Percentiles rank a stretch among this genome's conserved stretches.
phyloP scores from a whole-genome alignment of 345 rosid genomes.

The Gossypium australe region DNA sequence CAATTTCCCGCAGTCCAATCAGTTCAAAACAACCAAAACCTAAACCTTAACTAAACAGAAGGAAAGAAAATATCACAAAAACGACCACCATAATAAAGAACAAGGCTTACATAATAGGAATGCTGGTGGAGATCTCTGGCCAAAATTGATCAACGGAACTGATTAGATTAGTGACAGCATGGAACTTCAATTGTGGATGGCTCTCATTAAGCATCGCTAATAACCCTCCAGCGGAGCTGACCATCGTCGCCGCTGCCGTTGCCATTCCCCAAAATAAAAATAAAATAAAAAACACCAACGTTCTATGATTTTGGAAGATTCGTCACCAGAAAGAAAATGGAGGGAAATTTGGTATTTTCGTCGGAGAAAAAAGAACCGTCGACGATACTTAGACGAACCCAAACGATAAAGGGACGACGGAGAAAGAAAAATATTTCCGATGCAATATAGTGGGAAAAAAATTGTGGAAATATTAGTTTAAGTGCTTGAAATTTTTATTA shows the following conservation, averaged over 20 bases:
- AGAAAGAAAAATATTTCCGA: too few species aligned
- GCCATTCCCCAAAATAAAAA: neutral
- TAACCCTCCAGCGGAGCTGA: slow-evolving; percentile 88
- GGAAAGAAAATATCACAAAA: neutral
- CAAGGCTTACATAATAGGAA: slow-evolving; percentile 66
- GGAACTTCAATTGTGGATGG: slow-evolving; percentile 77
- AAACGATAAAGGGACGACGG: too few species aligned
- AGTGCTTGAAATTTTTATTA: too few species aligned
- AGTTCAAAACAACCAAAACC: slow-evolving; percentile 18
- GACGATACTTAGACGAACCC: too few species aligned
- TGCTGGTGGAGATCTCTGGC: slow-evolving; percentile 99
- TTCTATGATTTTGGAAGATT: neutral
- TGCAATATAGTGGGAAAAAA: too few species aligned
- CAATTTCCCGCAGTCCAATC: slow-evolving; percentile 4
- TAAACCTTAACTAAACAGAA: slow-evolving; percentile 3
- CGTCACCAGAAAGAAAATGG: neutral
- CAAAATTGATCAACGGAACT: slow-evolving; percentile 84
- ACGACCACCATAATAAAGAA: neutral
- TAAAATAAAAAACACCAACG: neutral
- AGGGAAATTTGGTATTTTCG: neutral
- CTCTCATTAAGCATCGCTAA: slow-evolving; percentile 94
- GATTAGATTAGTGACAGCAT: slow-evolving; percentile 85
- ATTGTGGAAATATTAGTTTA: too few species aligned
- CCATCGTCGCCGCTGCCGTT: slow-evolving; percentile 63
- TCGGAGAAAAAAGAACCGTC: too few species aligned